A percentile compares a stretch with the other conserved stretches of the same genome.
phyloP scores from a whole-genome alignment of 768 basidiomycete genomes.

The Lactarius tabidus region DNA sequence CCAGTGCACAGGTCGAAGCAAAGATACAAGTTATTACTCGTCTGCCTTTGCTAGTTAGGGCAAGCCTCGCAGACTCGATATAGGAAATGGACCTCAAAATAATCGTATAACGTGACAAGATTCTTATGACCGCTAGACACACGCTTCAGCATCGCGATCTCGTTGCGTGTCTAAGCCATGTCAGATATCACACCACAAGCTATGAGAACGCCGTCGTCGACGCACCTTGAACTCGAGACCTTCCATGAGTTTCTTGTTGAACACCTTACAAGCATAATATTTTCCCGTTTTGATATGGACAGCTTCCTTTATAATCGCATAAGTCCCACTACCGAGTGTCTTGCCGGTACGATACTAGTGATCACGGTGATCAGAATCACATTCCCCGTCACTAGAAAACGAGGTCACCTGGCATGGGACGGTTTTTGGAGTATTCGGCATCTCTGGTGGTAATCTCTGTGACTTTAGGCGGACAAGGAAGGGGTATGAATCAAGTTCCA shows the following conservation, averaged over 20 bases:
- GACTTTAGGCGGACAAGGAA: not conserved
- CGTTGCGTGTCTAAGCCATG: slow-evolving; percentile 77
- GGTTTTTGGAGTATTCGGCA: slow-evolving; percentile 35
- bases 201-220: slow-evolving; percentile 6
- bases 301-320: slow-evolving; percentile 93
- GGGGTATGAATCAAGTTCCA: too few species aligned
- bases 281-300: slow-evolving; percentile 89
- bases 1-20: slow-evolving; percentile 96
- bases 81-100: slow-evolving; percentile 71
- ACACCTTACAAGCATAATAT: slow-evolving; percentile 98
- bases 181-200: slow-evolving; percentile 12
- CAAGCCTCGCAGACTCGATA: slow-evolving; percentile 5
- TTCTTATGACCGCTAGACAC: slow-evolving; percentile 88
- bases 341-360: slow-evolving; percentile 83
- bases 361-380: slow-evolving; percentile 5
- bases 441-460: slow-evolving; percentile 13
- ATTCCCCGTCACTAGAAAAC: not conserved
- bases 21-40: slow-evolving; percentile 89
- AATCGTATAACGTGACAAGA: slow-evolving; percentile 92
- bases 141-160: slow-evolving; percentile 91
- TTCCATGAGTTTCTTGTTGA: slow-evolving; percentile 99
- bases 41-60: slow-evolving; percentile 41
- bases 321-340: slow-evolving; percentile 87
- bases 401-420: slow-evolving; percentile 45
- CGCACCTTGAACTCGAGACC: slow-evolving; percentile 95